Evolutionary conservation across 2,329 filamentous ascomycete species (phyloP).

Genomic region (Zasmidium cellare): DNA sequence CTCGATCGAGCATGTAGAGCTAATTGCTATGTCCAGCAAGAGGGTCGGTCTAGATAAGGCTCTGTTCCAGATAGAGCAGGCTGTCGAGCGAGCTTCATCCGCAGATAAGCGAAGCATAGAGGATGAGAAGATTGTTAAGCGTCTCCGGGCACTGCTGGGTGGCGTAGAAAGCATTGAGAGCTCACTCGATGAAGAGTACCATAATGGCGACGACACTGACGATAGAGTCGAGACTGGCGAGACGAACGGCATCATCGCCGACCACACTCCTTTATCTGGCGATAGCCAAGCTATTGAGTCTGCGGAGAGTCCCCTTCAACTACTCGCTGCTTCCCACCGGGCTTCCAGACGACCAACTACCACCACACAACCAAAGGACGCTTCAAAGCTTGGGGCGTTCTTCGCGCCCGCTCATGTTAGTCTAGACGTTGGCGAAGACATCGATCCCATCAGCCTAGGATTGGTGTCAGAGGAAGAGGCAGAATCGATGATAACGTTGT

Average conservation of each 20-base stretch:
- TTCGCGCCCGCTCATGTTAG: not conserved
- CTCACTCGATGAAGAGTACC: not conserved
- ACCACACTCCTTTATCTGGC: not conserved
- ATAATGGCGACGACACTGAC: not conserved
- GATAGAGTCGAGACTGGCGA: not conserved
- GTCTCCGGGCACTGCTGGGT: not conserved
- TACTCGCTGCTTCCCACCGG: not conserved
- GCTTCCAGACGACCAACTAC: not conserved
- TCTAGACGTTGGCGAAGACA: not conserved
- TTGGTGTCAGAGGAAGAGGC: not conserved
- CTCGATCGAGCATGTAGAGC: not conserved
- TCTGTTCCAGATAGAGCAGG: not conserved
- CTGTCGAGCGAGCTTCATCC: not conserved
- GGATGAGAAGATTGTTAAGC: not conserved
- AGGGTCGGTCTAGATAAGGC: not conserved
- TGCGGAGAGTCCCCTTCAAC: not conserved
- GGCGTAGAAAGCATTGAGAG: not conserved
- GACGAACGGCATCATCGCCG: not conserved
- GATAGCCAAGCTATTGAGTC: not conserved
- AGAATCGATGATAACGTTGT: not conserved
- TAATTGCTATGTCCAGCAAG: not conserved
- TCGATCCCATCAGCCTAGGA: not conserved
- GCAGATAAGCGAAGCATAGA: not conserved
- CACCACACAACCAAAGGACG: not conserved
- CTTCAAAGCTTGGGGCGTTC: not conserved